Conservation (phyloP, 352 stramenopile genomes). For the Heterotrichella gracilis region DNA sequence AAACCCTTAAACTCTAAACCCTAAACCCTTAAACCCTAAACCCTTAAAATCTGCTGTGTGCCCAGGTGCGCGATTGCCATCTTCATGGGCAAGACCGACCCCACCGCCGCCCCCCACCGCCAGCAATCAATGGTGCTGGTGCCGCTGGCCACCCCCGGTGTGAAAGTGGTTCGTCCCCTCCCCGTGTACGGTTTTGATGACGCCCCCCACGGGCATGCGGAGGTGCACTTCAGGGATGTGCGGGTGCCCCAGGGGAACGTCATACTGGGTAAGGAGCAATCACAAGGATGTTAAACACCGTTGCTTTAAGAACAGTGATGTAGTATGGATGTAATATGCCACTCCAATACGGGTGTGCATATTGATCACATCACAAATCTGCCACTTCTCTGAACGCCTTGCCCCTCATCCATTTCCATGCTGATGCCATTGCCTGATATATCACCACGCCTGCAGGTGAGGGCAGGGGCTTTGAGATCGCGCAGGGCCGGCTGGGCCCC, state of each 20-base stretch:
- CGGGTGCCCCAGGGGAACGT: conserved; percentile 20
- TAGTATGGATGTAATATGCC: too few relatives aligned
- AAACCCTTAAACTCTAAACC: too few relatives aligned
- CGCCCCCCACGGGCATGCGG: conserved; percentile 48
- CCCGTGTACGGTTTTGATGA: conserved; percentile 80
- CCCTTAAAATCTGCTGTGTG: too few relatives aligned
- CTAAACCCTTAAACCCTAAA: too few relatives aligned
- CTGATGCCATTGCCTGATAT: too few relatives aligned
- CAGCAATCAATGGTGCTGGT: conserved; percentile 42
- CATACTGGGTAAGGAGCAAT: too few relatives aligned
- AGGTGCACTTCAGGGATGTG: conserved; percentile 34
- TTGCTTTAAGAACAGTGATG: too few relatives aligned
- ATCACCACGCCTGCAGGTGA: conserved; percentile 39
- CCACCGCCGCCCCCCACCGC: conserved; percentile 25
- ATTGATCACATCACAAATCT: too few relatives aligned
- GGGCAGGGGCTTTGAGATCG: conserved; percentile 46
- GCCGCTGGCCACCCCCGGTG: conserved; percentile 22
- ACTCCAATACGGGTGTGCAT: too few relatives aligned
- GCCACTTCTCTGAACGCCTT: too few relatives aligned
- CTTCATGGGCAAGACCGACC: conserved; percentile 23
- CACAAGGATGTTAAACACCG: too few relatives aligned
- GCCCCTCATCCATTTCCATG: too few relatives aligned
- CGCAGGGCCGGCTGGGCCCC: conserved; percentile 40
- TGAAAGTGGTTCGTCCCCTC: conserved; percentile 29
- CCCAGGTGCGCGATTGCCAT: conserved; percentile 44